Percentiles rank a stretch among this genome's conserved stretches.
phyloP scores from a whole-genome alignment of 2,329 filamentous ascomycete species.

The Fusarium gaditjirri region DNA sequence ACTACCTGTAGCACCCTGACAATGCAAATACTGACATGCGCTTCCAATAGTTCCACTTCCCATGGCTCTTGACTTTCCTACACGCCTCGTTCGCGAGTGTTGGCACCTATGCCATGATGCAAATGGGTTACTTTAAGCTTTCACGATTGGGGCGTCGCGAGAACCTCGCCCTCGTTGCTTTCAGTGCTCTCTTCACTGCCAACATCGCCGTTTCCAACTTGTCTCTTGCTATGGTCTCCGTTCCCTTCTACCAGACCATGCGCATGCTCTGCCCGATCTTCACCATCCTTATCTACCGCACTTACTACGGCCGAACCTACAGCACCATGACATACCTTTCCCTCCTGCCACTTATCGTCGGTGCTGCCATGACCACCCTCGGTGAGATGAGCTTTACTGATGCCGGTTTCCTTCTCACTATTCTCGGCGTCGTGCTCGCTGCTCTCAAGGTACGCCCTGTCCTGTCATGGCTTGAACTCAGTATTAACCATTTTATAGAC shows the following conservation, averaged over 20 bases:
- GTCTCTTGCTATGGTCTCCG: slow-evolving; percentile 69
- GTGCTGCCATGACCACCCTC: slow-evolving; percentile 68
- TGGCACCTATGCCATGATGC: slow-evolving; percentile 65
- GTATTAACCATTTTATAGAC: slow-evolving; percentile 53
- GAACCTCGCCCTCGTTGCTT: slow-evolving; percentile 65
- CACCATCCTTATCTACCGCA: slow-evolving; percentile 69
- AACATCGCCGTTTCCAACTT: slow-evolving; percentile 74
- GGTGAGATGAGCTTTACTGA: slow-evolving; percentile 72
- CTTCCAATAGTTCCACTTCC: slow-evolving; percentile 62
- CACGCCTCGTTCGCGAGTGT: slow-evolving; percentile 67
- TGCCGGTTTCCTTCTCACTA: slow-evolving; percentile 65
- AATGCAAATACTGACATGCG: slow-evolving; percentile 30
- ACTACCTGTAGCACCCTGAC: too few relatives aligned
- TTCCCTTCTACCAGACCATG: slow-evolving; percentile 74
- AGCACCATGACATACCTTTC: slow-evolving; percentile 67
- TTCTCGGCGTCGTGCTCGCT: slow-evolving; percentile 64
- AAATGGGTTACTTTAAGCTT: slow-evolving; percentile 62
- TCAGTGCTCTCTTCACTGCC: slow-evolving; percentile 70
- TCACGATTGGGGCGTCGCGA: slow-evolving; percentile 63
- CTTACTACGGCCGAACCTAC: slow-evolving; percentile 66
- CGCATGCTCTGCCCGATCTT: slow-evolving; percentile 70
- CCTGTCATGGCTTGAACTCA: too few relatives aligned
- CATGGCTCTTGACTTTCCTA: slow-evolving; percentile 69
- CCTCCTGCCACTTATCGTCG: slow-evolving; percentile 68
- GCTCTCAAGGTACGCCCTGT: slow-evolving; percentile 60